Percentiles rank a stretch among this genome's conserved stretches.
Evolutionary conservation across 768 basidiomycete genomes (phyloP).

Genomic region (Termitomyces sp.): DNA sequence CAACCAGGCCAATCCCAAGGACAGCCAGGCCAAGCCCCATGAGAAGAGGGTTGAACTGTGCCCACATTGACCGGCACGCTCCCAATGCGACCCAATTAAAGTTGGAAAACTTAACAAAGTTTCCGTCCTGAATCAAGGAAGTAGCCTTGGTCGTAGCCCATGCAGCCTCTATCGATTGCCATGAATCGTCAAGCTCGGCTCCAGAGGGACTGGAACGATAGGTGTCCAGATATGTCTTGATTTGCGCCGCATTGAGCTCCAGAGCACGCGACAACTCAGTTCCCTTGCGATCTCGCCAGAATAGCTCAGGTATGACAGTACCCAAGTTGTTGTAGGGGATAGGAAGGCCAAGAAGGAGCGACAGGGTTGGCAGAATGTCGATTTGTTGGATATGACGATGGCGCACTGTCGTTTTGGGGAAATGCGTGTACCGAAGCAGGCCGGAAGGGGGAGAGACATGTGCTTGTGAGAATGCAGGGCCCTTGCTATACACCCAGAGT

Average conservation of each 20-base stretch:
- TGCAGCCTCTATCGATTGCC: slow-evolving; percentile 45
- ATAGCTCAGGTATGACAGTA: slow-evolving; percentile 86
- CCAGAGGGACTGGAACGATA: slow-evolving; percentile 74
- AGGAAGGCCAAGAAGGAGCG: slow-evolving; percentile 86
- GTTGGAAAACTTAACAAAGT: slow-evolving; percentile 37
- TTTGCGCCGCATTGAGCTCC: slow-evolving; percentile 68
- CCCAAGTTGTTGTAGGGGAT: slow-evolving; percentile 97
- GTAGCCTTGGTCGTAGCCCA: slow-evolving; percentile 36
- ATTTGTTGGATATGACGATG: slow-evolving; percentile 86
- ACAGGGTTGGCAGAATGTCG: slow-evolving; percentile 85
- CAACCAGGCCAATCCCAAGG: slow-evolving; percentile 52
- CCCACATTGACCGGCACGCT: slow-evolving; percentile 87
- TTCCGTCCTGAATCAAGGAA: slow-evolving; percentile 24
- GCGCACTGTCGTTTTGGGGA: slow-evolving; percentile 52
- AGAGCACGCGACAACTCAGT: slow-evolving; percentile 55
- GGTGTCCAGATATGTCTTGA: slow-evolving; percentile 69
- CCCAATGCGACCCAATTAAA: slow-evolving; percentile 64
- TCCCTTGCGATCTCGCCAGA: slow-evolving; percentile 50
- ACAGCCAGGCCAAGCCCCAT: slow-evolving; percentile 73
- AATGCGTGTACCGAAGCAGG: slow-evolving; percentile 52
- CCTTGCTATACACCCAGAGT: slow-evolving; percentile 92
- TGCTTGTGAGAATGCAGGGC: slow-evolving; percentile 40
- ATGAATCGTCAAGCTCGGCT: slow-evolving; percentile 67
- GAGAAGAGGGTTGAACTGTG: slow-evolving; percentile 80
- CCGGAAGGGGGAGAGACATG: slow-evolving; percentile 38